Evolutionary conservation across 805 yeast species (phyloP), one percentile per base, ranked within the genome.

Genomic region (Sugiyamaella floridensis): DNA sequence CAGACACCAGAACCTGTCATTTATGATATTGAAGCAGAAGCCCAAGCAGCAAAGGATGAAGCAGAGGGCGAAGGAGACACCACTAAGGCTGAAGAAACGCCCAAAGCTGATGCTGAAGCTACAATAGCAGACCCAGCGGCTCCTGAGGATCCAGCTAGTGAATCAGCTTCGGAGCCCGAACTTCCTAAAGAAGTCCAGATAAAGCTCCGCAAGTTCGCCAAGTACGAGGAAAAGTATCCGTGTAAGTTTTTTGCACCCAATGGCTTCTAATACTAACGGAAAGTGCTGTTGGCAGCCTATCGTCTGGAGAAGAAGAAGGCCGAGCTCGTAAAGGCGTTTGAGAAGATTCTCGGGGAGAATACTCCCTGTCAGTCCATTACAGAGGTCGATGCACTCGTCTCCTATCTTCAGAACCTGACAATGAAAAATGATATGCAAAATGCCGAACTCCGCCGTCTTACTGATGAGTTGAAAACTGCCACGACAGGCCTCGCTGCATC

Each of bases 201-300:
- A 5, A 85, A 83, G 61, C 68, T 89, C 67, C 76, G 77, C 52
- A 90, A 88, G 70, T 87, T 86, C 63, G 80, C 77, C 52, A 89
- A 89, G 66, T 92, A 90, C 67, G 98, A 92, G 66, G 85, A 85
- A 48, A 89, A 89, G 66, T 92, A 93, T 64, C 99, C 99, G 0
- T 71, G 81, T 60, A 49, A 32, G 61, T 47, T 47, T 26, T 12
- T 28, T 22, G 46, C 11, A 5, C 20, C 2, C 19, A 49, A 42
- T 28, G 14, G 41, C 18, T 7, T 40, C 47, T 20, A 34, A 47
- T 16, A 12, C 18, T 22, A 22, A 22, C 20, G 22, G 16, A 34
- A 15, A 42, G 62, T 60, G 43, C 72, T 92, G 14, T 75, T 89
- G 48, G 85, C 85, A 44, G 97, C 98, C 0, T 93, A 88, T 70